These are phyloP conservation scores for Neolentinus lepideus DNA, from an alignment of 1,284 basidiomycete species.

Conservation along the genomic window DNA sequence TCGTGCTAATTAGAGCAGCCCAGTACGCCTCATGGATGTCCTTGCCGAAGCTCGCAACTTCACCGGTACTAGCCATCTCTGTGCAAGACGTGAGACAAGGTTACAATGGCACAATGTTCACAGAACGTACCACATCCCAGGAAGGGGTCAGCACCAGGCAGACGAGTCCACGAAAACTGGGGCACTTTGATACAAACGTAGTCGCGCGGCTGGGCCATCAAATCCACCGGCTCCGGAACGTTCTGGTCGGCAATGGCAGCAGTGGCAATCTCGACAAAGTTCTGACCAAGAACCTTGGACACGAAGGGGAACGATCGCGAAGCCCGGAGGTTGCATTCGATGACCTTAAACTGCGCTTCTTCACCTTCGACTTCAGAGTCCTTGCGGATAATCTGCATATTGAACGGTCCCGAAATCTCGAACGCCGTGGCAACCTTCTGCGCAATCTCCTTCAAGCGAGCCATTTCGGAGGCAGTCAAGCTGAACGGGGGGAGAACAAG, in stretches of 20 bases:
- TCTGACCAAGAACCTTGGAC: constrained; percentile 93
- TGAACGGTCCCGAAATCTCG: constrained; percentile 96
- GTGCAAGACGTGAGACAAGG: constrained; percentile 5
- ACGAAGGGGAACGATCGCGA: constrained; percentile 99
- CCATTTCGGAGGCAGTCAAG: constrained; percentile 70
- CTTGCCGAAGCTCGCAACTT: constrained; percentile 95
- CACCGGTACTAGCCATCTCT: constrained; percentile 99
- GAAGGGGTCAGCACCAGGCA: constrained; percentile 95
- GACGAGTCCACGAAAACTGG: constrained; percentile 97
- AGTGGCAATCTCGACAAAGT: constrained; percentile 96
- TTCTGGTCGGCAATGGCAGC: constrained; percentile 86
- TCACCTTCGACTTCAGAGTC: constrained; percentile 45
- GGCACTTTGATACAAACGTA: constrained; percentile 98
- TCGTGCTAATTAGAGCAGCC: constrained; percentile 84
- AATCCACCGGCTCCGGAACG: constrained; percentile 89
- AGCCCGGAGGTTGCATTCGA: constrained; percentile 97
- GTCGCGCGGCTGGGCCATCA: constrained; percentile 88
- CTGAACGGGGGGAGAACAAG: constrained; percentile 97
- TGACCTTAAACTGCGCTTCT: constrained; percentile 85
- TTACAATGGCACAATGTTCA: neutral
- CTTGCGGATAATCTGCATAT: constrained; percentile 99
- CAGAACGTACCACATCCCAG: constrained; percentile 79
- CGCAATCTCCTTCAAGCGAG: constrained; percentile 87
- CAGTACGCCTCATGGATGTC: constrained; percentile 97
- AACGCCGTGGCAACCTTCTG: constrained; percentile 94